Evolutionary conservation across 2,329 filamentous ascomycete species (phyloP).

Genomic region (Passalora sequoiae): DNA sequence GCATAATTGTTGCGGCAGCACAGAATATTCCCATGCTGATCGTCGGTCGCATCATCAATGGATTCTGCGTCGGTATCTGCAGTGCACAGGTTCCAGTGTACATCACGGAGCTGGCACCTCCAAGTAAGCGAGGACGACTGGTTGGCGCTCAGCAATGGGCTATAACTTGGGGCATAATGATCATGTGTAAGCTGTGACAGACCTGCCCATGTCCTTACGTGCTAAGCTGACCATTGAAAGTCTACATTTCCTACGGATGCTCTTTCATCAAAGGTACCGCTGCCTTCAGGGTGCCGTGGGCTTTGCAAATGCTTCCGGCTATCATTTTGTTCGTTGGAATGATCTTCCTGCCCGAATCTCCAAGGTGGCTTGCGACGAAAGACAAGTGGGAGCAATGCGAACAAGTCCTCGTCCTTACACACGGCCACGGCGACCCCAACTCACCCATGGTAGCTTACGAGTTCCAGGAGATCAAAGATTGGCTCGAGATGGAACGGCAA

Average conservation of each 20-base stretch:
- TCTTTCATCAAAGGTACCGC: constrained; percentile 54
- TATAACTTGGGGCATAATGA: constrained; percentile 50
- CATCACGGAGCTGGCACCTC: constrained; percentile 60
- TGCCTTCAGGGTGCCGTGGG: constrained; percentile 49
- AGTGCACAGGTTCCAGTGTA: constrained; percentile 66
- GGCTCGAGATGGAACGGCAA: constrained; percentile 62
- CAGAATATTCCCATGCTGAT: constrained; percentile 67
- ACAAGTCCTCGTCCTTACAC: constrained; percentile 40
- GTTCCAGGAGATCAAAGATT: constrained; percentile 66
- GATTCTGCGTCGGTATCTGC: constrained; percentile 67
- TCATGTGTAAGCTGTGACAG: too few species aligned
- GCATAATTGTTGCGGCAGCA: constrained; percentile 57
- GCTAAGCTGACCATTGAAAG: too few species aligned
- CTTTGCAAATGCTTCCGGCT: constrained; percentile 48
- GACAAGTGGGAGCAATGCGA: constrained; percentile 44
- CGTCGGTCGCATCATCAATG: constrained; percentile 65
- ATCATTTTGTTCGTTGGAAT: constrained; percentile 43
- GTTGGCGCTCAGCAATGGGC: constrained; percentile 70
- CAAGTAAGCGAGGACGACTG: constrained; percentile 56
- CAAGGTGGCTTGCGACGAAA: constrained; percentile 51
- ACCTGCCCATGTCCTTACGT: too few species aligned
- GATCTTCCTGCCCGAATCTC: constrained; percentile 59
- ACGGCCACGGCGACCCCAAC: constrained; percentile 35
- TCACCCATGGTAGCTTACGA: constrained; percentile 58
- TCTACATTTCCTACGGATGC: constrained; percentile 56